These are phyloP conservation scores for Ophidiomyces ophidiicola DNA, from an alignment of 2,329 filamentous ascomycete genomes.

Conservation along the genomic window DNA sequence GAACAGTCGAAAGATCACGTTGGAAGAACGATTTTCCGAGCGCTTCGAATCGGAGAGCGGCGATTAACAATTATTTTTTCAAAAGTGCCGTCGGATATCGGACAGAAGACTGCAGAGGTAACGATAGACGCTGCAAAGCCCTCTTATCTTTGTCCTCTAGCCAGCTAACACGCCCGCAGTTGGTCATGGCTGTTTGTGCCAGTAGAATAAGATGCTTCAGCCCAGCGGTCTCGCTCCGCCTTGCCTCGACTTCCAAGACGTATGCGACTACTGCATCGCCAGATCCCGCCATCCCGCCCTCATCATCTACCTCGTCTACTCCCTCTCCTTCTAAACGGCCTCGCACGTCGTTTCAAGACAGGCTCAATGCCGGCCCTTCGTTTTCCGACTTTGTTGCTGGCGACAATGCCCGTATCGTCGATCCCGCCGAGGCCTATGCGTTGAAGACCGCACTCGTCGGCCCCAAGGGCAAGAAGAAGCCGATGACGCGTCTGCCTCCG, in stretches of 20 bases:
- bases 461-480: conserved; percentile 50
- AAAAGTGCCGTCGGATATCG: too few relatives aligned
- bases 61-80: neutral
- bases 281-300: conserved; percentile 23
- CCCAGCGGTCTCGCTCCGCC: conserved; percentile 1
- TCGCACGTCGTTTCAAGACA: conserved; percentile 48
- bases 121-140: too few relatives aligned
- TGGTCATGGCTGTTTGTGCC: conserved; percentile 9
- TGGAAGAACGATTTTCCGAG: conserved; percentile 8
- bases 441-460: conserved; percentile 51
- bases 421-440: conserved; percentile 43
- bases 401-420: conserved; percentile 31
- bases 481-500: conserved; percentile 64
- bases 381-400: conserved; percentile 51
- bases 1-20: neutral
- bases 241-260: conserved; percentile 19
- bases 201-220: conserved; percentile 5
- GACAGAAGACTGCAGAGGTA: too few relatives aligned
- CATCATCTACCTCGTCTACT: conserved; percentile 35
- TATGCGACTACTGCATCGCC: conserved; percentile 32
- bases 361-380: conserved; percentile 51
- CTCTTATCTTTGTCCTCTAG: too few relatives aligned
- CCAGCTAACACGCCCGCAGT: too few relatives aligned
- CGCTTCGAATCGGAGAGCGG: conserved; percentile 9
- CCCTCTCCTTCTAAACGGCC: conserved; percentile 41